These are phyloP conservation scores for Pseudozyma thailandica DNA, from an alignment of 1,284 basidiomycete species.

Conservation along the genomic window DNA sequence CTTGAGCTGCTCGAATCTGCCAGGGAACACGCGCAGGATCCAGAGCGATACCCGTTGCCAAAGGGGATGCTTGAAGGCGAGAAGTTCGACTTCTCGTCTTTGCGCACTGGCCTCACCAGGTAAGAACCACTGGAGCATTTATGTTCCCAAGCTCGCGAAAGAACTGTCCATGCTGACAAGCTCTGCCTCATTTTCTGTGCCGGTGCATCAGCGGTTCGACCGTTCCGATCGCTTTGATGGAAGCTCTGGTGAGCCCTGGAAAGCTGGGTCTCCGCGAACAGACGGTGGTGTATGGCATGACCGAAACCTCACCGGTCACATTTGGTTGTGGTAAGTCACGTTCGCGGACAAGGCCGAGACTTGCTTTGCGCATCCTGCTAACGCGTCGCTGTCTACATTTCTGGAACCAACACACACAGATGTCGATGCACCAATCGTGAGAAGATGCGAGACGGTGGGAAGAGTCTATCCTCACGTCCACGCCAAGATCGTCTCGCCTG, in stretches of 20 bases:
- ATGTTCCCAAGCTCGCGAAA: not conserved
- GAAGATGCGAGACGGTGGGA: constrained; percentile 83
- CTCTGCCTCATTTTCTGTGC: not conserved
- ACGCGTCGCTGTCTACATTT: not conserved
- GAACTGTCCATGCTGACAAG: not conserved
- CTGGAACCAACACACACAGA: constrained; percentile 11
- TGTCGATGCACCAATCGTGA: constrained; percentile 74
- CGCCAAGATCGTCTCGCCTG: constrained; percentile 76
- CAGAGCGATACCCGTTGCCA: constrained; percentile 15
- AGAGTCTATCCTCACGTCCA: constrained; percentile 79
- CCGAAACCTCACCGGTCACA: constrained; percentile 76
- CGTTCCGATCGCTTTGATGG: constrained; percentile 78
- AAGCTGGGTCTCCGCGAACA: constrained; percentile 74
- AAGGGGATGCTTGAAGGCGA: constrained; percentile 41
- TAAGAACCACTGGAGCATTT: constrained; percentile 3
- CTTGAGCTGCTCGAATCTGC: constrained; percentile 75
- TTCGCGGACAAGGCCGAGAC: no score
- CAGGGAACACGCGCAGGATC: constrained; percentile 50
- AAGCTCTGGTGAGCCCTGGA: constrained; percentile 70
- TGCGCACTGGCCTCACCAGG: constrained; percentile 78
- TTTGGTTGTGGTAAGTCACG: constrained; percentile 73
- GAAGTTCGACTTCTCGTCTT: constrained; percentile 37
- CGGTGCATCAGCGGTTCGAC: constrained; percentile 75
- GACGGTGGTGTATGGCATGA: constrained; percentile 73
- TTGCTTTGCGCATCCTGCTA: no score